A percentile compares a stretch with the other conserved stretches of the same genome.
phyloP scores from a whole-genome alignment of 1,284 basidiomycete genomes.

The Heterobasidion occidentale region DNA sequence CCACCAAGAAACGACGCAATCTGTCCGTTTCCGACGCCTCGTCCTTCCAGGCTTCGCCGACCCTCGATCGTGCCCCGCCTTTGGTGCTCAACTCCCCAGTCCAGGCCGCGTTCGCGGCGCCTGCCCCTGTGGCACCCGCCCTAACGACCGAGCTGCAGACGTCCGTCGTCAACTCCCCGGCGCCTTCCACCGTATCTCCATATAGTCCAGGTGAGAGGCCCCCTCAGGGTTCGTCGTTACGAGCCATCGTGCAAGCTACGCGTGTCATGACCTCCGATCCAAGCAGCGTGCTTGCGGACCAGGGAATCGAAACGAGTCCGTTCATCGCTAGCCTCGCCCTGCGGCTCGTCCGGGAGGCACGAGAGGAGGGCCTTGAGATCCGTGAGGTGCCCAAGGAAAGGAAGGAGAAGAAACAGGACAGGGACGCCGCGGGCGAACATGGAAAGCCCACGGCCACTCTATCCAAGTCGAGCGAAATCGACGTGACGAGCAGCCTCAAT shows the following conservation, averaged over 20 bases:
- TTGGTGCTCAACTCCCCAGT: constrained; percentile 6
- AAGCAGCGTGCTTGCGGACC: constrained; percentile 63
- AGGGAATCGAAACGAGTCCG: constrained; percentile 52
- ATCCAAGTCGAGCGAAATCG: constrained; percentile 27
- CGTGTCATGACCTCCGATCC: constrained; percentile 83
- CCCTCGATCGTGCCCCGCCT: neutral
- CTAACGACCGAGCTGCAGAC: constrained; percentile 12
- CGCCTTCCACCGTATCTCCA: constrained; percentile 14
- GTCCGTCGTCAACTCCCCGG: constrained; percentile 7
- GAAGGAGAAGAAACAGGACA: constrained; percentile 26
- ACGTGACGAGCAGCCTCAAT: constrained; percentile 37
- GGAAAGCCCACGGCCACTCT: constrained; percentile 32
- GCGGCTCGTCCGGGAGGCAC: constrained; percentile 62
- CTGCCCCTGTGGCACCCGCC: constrained; percentile 6
- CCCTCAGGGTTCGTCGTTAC: constrained; percentile 53
- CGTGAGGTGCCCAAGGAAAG: constrained; percentile 42
- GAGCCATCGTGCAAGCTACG: constrained; percentile 80
- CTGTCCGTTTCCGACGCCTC: constrained; percentile 18
- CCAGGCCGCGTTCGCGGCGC: constrained; percentile 2
- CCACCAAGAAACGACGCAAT: constrained; percentile 23
- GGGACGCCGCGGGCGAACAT: constrained; percentile 19
- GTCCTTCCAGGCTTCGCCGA: constrained; percentile 8
- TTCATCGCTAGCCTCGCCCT: constrained; percentile 64
- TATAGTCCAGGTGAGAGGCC: constrained; percentile 19
- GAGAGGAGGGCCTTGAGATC: constrained; percentile 59